phyloP scores from a whole-genome alignment of 768 basidiomycete genomes.

The Tephrocybe sp. region DNA sequence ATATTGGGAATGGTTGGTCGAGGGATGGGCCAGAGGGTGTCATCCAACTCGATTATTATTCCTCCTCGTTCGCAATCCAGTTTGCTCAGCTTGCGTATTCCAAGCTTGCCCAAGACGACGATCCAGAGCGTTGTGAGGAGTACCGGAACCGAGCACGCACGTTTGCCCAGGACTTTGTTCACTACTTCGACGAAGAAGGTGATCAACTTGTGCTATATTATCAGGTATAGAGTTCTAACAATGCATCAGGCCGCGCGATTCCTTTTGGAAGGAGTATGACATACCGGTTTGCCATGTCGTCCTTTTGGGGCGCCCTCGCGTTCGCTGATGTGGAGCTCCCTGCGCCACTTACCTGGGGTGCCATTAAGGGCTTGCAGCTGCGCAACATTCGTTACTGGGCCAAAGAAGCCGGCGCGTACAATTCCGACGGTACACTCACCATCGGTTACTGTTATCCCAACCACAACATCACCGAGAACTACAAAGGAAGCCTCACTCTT shows the following conservation, averaged over 20 bases:
- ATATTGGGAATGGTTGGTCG: constrained; percentile 74
- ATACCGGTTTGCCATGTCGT: constrained; percentile 80
- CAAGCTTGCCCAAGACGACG: constrained; percentile 57
- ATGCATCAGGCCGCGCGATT: constrained; percentile 57
- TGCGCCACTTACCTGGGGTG: constrained; percentile 71
- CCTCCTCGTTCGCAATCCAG: constrained; percentile 77
- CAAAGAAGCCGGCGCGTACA: constrained; percentile 57
- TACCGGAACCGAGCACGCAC: constrained; percentile 59
- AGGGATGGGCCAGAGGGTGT: constrained; percentile 76
- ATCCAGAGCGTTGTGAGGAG: constrained; percentile 62
- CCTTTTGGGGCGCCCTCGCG: constrained; percentile 74
- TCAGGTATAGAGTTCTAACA: background rate
- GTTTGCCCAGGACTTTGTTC: constrained; percentile 69
- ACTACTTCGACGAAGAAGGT: constrained; percentile 77
- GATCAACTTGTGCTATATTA: background rate
- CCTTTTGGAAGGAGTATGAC: constrained; percentile 76
- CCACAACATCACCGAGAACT: constrained; percentile 75
- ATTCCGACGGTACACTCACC: constrained; percentile 65
- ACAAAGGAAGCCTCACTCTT: constrained; percentile 67
- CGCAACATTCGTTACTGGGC: constrained; percentile 74
- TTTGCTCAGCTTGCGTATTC: constrained; percentile 71
- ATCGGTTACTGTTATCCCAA: constrained; percentile 72
- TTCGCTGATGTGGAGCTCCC: constrained; percentile 69
- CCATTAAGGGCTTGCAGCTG: constrained; percentile 68
- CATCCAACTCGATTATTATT: constrained; percentile 77